Base-by-base conservation (phyloP, 2,329 filamentous ascomycete species). In the Diaporthe citrichinensis region DNA sequence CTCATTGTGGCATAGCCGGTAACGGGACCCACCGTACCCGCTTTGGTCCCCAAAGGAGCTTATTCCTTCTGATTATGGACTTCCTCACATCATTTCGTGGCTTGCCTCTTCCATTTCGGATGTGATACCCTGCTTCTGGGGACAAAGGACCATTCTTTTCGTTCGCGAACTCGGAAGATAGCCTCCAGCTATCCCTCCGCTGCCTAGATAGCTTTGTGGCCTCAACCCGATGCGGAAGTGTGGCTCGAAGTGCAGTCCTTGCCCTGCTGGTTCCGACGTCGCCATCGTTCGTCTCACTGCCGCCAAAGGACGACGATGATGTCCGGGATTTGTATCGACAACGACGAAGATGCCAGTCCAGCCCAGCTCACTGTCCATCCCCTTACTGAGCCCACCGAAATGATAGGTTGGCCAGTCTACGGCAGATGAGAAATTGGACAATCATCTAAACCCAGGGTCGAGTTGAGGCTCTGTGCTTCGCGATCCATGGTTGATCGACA, bases 31-130 rank as follows among this genome's bases (percentile, higher is more conserved):
- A 55, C 65, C 10, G 17, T 3, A 25, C 44, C 34, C 34, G 65
- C 28, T 4, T 12, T 23, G n/a, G 41, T 55, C n/a, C 44, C 31
- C 31, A 53, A 14, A 28, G 44, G 65, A 68, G 65, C 46, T 69
- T 65, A 51, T 55, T 51, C 39, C 34, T 72, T 65, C 73, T 57
- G 49, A 72, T 53, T 65, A 34, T 74, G 73, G 65, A 28, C 10
- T 28, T 72, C 28, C 53, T 44, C 39, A 58, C 28, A 23, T 65
- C 39, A 55, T 61, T 31, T 34, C 7, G 61, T 57, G 72, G 51
- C 61, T 53, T 73, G 49, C 59, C 46, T 51, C 53, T 46, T 39
- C 74, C 62, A 23, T n/a, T 59, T 36, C n/a, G 55, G 57, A 57
- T 25, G n/a, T 57, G 57, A 74, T 39, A 51, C 36, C 71, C 61